These are phyloP conservation scores for Ambrosia hybrid DNA, from an alignment of 140 eudicot genomes.

Conservation along the genomic window DNA sequence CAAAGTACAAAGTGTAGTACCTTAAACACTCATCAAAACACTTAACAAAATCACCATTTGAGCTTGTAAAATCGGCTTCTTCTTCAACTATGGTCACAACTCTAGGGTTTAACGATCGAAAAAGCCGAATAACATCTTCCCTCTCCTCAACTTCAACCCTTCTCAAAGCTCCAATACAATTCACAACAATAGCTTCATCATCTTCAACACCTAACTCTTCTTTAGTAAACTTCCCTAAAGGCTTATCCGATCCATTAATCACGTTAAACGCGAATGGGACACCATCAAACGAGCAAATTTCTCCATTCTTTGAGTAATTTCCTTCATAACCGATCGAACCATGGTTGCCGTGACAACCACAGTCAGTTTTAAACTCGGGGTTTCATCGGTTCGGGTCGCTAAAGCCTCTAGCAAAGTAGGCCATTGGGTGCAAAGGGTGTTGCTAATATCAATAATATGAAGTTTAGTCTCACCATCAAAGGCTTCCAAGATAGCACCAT, in stretches of 20 bases:
- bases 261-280: conserved; percentile 82
- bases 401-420: conserved; percentile 87
- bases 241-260: conserved; percentile 35
- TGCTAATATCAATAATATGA: conserved; percentile 84
- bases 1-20: conserved; percentile 70
- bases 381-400: conserved; percentile 78
- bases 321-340: conserved; percentile 64
- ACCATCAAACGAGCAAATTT: conserved; percentile 88
- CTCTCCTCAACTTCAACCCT: conserved; percentile 56
- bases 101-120: conserved; percentile 52
- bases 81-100: conserved; percentile 85
- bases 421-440: conserved; percentile 95
- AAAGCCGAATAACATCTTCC: conserved; percentile 42
- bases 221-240: conserved; percentile 50
- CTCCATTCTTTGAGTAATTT: conserved; percentile 78
- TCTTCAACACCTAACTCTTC: conserved; percentile 54
- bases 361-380: conserved; percentile 71
- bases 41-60: conserved; percentile 54
- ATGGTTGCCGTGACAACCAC: conserved; percentile 53
- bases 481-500: conserved; percentile 90
- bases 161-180: conserved; percentile 66
- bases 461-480: conserved; percentile 74
- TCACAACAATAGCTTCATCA: conserved; percentile 70
- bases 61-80: conserved; percentile 72
- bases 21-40: conserved; percentile 84